Base-by-base conservation (phyloP, 2,329 filamentous ascomycete species). In the Botrytis aclada region DNA sequence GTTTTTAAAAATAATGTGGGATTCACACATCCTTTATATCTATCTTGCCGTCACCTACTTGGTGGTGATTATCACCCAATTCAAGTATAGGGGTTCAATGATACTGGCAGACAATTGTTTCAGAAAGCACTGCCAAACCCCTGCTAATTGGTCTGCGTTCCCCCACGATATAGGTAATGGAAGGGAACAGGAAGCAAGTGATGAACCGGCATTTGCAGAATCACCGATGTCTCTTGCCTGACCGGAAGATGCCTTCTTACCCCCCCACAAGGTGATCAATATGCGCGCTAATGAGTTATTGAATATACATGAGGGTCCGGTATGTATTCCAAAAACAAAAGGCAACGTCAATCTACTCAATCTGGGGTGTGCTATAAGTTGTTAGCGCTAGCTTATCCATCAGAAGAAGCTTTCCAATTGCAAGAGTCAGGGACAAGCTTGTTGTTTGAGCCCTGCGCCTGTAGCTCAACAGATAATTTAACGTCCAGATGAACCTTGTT, bases 11-110 rank as follows among this genome's bases (percentile, higher is more conserved):
- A 7, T n/a, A 34, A 22, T 25, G 20, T 64, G 60, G 58, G 61
- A 45, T 34, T 34, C 1, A 32, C 1, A n/a, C 61, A 54, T 37
- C 45, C 39, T 66, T 65, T 71, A 71, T 71, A 71, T 43, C 37
- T 22, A 62, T 34, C 54, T 61, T 39, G 29, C 29, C 39, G 37
- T 56, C 65, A 69, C 34, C 54, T 34, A 29, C 18, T 25, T 18
- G 22, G 25, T 39, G 45, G n/a, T 22, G 39, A 18, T 45, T 8
- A 47, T 63, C 69, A 39, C 60, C 29, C n/a, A 20, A 41, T 32
- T 39, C 22, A 22, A 34, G 32, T 29, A 39, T 45, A 54, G 32
- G 22, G 58, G 43, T 43, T 34, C 34, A 65, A 39, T 47, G 34
- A 25, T 54, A 43, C 25, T 47, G 14, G 32, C 43, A 56, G 51